Evolutionary conservation across 1,139 yeast genomes (phyloP), one percentile per base, ranked within the genome.

Genomic region (Arxiozyma slooffiae): DNA sequence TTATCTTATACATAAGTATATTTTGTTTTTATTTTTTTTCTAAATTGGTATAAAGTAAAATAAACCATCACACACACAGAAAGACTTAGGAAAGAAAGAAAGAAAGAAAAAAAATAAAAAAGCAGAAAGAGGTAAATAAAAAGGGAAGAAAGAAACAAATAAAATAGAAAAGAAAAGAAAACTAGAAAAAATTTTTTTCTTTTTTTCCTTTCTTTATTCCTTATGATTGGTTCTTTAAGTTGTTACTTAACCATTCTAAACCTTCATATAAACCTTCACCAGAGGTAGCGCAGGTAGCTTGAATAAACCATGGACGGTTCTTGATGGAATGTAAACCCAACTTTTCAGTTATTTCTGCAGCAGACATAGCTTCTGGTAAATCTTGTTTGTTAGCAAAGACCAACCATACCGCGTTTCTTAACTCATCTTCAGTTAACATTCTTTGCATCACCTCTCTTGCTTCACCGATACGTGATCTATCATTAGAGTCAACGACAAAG

Each of bases 331-430:
- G 87, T 68, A 86, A 78, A 64, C 90, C 90, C 68, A 86, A 77
- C 70, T 82, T 82, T 71, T 85, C 92, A 60, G 95, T 84, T 63
- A 86, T 81, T 74, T 86, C 95, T 57, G 88, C 88, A 60, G 95
- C 94, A 66, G 84, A 82, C 90, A 85, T 83, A 64, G 95, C 95
- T 62, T 83, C 85, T 69, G 92, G 90, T 76, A 86, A 79, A 78
- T 87, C 96, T 75, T 86, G 95, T 76, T 87, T 87, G 82, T 87
- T 87, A 64, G 94, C 94, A 69, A 87, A 85, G 58, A 87, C 95
- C 68, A 87, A 78, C 71, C 87, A 78, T 66, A 85, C 82, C 52
- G 95, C 95, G 67, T 87, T 92, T 71, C 94, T 85, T 69, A 87
- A 82, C 75, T 87, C 96, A 68, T 87, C 95, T 74, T 87, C 96